These are phyloP conservation scores for Scalesia atractyloides DNA, from an alignment of 129 eudicot genomes.

Conservation along the genomic window DNA sequence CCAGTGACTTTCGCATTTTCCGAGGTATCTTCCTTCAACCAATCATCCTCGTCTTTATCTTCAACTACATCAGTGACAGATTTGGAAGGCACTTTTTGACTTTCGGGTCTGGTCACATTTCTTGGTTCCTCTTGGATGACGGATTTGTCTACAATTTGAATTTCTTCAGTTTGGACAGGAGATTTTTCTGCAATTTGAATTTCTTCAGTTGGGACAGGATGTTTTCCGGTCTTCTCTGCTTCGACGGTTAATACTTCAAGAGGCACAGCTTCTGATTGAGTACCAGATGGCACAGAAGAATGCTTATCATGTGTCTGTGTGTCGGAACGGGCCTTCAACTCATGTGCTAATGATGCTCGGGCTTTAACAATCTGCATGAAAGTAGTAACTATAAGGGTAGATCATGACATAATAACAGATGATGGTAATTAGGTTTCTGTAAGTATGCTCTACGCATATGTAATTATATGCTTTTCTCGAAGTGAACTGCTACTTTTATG, in stretches of 20 bases:
- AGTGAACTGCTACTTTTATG: background rate
- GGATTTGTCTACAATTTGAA: constrained; percentile 54
- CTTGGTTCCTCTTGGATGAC: constrained; percentile 43
- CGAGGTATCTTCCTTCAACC: constrained; percentile 75
- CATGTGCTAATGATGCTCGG: constrained; percentile 60
- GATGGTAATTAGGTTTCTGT: background rate
- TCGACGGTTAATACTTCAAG: constrained; percentile 25
- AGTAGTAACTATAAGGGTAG: background rate
- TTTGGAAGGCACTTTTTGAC: background rate
- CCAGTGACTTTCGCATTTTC: constrained; percentile 36
- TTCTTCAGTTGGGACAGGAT: constrained; percentile 23
- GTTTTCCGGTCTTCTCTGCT: constrained; percentile 43
- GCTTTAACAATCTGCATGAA: constrained; percentile 75
- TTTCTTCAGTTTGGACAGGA: too few species aligned
- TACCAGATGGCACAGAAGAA: constrained; percentile 21
- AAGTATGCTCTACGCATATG: background rate
- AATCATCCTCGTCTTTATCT: constrained; percentile 62
- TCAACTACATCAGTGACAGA: background rate
- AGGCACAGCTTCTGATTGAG: constrained; percentile 8
- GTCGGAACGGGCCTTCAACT: constrained; percentile 40
- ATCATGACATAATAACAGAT: background rate
- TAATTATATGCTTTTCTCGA: background rate
- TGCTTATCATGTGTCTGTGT: constrained; percentile 30
- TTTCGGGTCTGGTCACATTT: constrained; percentile 21
- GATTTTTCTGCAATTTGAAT: constrained; percentile 55